Base-by-base conservation (phyloP, 345 rosid species). In the Jatropha curcas region DNA sequence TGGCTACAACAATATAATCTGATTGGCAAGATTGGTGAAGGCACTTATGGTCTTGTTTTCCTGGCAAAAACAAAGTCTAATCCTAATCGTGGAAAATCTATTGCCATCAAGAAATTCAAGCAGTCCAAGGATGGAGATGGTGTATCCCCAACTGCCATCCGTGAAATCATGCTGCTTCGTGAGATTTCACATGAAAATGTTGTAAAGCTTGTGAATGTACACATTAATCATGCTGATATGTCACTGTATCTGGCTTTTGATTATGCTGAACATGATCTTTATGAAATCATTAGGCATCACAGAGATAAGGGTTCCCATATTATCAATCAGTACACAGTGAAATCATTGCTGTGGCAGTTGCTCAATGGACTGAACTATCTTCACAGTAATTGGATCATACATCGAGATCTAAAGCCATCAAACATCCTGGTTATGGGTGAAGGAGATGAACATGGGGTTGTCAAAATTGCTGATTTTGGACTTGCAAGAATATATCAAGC, bases 61-160 rank as follows among this genome's bases (percentile, higher is more conserved):
- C 87, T 96, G 66, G 99, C 99, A 46, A 90, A 82, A 67, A 93
- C 84, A 69, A 93, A 90, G 84, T 70, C 91, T 37, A 82, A 84
- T 4, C 70, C 97, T 30, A 89, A 90, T 77, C 91, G 97, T 73
- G 96, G 96, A 67, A 88, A 88, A 65, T 86, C 87, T 60, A 96
- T 96, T 73, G 99, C 99, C 71, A 93, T 96, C 79, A 96, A 96
- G 88, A 93, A 96, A 78, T 96, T 93, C 80, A 96, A 96, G 81
- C 99, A 93, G 83, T 93, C 99, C 48, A 96, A 96, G 82, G 99
- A 96, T 71, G 99, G 99, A 27, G 99, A 96, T 22, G 99, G 99
- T 60, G 96, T 96, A 78, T 96, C 97, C 59, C 99, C 98, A n/a
- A 93, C 99, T 65, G 99, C 99, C 45, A 93, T 96, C 72, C 97